Base-by-base conservation (phyloP, 352 stramenopile genomes). In the Phytophthora pseudosyringae region DNA sequence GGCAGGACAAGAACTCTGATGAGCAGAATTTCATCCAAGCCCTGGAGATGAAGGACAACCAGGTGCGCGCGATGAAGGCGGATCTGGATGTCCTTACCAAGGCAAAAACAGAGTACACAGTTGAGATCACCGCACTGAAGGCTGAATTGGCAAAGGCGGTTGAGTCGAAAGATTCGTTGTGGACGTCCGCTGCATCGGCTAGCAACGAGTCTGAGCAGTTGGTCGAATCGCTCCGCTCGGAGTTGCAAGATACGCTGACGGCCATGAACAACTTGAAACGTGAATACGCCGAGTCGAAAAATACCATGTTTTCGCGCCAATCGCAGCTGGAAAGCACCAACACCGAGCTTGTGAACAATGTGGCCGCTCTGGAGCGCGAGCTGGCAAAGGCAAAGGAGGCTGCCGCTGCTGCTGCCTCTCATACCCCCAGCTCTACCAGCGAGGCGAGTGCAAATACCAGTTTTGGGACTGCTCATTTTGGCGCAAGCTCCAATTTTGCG, bases 271-370 rank as follows among this genome's bases (percentile, higher is more conserved):
- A 69, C 13, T 58, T 91, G 25, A 94, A 94, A 64, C 78, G 73
- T 8, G 85, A 94, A 59, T 71, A 88, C 25, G 70, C 71, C 2
- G 80, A 90, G 28, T 67, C 82, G 3, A 93, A 93, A 57, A 63
- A 75, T 31, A 71, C 76, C 6, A 92, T 92, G 81, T 94, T 85
- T 49, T 71, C 76, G 21, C 82, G 85, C 9, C 87, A 95, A 65
- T 81, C 78, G 29, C 78, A 89, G 47, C 69, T 95, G 33, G 87
- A 95, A 61, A 88, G 73, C 43, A 83, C 81, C 1, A 95, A 94
- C 54, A 77, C 77, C 1, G 81, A 93, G 61, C 69, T 95, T 18
- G 82, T 79, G 12, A 86, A 76, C 15, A 83, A 67, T 40, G 81
- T 95, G 15, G 87, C 87, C 25, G 73, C 67, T 44, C 53, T 94